Conservation (phyloP, 306 rosid species). For the Vigna unguiculata region DNA sequence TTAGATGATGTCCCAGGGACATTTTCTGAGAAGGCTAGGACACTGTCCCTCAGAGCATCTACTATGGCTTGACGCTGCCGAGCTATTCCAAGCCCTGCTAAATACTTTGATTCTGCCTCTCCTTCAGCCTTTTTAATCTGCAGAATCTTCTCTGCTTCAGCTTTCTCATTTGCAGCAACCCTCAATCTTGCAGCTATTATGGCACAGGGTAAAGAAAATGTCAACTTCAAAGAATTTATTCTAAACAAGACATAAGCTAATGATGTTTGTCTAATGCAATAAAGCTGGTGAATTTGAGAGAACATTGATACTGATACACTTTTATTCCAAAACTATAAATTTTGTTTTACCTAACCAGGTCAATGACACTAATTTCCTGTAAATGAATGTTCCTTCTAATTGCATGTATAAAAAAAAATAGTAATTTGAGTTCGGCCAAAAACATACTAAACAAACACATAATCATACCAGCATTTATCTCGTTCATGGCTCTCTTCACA, state of each 20-base stretch:
- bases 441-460: neutral
- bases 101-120: slow-evolving; percentile 87
- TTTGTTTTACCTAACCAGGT: neutral
- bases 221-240: neutral
- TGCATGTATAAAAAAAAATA: neutral
- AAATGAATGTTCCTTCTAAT: neutral
- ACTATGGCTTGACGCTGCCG: slow-evolving; percentile 88
- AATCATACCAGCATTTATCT: slow-evolving; percentile 87
- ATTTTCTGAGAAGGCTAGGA: slow-evolving; percentile 78
- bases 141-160: slow-evolving; percentile 86
- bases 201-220: slow-evolving; percentile 27
- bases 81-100: slow-evolving; percentile 83
- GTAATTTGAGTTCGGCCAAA: slow-evolving; percentile 4
- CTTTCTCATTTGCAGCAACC: slow-evolving; percentile 81
- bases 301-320: neutral
- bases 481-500: slow-evolving; percentile 97
- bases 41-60: slow-evolving; percentile 86
- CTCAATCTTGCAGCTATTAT: slow-evolving; percentile 80
- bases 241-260: slow-evolving; percentile 25
- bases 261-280: neutral
- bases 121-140: slow-evolving; percentile 84
- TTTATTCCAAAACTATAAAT: neutral
- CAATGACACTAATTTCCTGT: slow-evolving; percentile 6
- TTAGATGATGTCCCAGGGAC: slow-evolving; percentile 84
- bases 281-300: neutral